Conservation (phyloP, 78 protist genomes). For the Chrysochromulina parva region DNA sequence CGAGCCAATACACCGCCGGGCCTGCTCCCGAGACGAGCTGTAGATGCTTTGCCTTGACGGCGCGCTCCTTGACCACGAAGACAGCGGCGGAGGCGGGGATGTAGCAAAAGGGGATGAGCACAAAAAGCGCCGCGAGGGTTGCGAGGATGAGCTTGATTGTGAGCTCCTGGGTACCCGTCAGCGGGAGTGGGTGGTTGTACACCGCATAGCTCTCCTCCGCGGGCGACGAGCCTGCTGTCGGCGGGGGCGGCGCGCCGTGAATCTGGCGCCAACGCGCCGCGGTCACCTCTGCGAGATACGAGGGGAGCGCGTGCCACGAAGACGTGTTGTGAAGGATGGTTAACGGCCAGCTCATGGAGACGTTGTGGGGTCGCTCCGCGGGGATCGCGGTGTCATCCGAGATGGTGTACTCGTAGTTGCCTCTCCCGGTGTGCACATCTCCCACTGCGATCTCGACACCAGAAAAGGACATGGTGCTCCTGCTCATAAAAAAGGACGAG, state of each 20-base stretch:
- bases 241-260: background rate
- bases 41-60: background rate
- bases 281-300: background rate
- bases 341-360: too few species aligned
- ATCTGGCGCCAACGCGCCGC: background rate
- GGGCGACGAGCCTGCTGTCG: too few species aligned
- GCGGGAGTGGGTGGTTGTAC: conserved; percentile 1
- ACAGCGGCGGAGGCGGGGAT: conserved; percentile 28
- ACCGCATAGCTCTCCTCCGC: background rate
- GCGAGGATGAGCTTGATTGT: background rate
- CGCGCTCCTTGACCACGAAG: conserved; percentile 27
- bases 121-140: background rate
- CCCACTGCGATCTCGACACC: too few species aligned
- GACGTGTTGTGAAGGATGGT: background rate
- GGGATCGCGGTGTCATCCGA: too few species aligned
- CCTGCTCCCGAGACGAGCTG: conserved; percentile 29
- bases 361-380: too few species aligned
- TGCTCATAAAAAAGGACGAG: too few species aligned
- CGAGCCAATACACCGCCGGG: conserved; percentile 21
- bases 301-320: background rate
- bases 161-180: background rate
- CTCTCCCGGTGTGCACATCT: too few species aligned
- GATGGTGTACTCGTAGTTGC: too few species aligned
- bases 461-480: too few species aligned
- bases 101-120: conserved; percentile 40